phyloP scores from a whole-genome alignment of 805 yeast genomes.

The Ogataea corticis region DNA sequence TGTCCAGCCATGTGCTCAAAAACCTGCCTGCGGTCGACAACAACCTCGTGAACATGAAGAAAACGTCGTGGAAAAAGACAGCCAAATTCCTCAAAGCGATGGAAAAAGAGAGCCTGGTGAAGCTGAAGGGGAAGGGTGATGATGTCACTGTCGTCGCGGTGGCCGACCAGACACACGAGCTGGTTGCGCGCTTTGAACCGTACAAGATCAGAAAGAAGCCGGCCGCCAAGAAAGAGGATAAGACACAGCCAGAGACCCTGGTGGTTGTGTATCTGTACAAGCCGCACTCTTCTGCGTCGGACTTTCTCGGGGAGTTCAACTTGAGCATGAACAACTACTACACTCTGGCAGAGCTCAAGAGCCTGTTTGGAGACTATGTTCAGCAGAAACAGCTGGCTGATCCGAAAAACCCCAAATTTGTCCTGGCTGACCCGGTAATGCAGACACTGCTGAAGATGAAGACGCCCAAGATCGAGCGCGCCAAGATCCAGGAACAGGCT shows the following conservation, averaged over 20 bases:
- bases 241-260: conserved; percentile 19
- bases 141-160: conserved; percentile 60
- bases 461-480: conserved; percentile 36
- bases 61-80: conserved; percentile 87
- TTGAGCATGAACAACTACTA: conserved; percentile 43
- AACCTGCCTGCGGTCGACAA: conserved; percentile 72
- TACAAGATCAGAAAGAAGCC: conserved; percentile 45
- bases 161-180: conserved; percentile 47
- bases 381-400: conserved; percentile 50
- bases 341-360: conserved; percentile 54
- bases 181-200: conserved; percentile 61
- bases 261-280: conserved; percentile 48
- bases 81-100: conserved; percentile 82
- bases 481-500: conserved; percentile 45
- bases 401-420: conserved; percentile 49
- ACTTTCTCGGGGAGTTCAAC: conserved; percentile 46
- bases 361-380: conserved; percentile 57
- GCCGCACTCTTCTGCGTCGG: conserved; percentile 52
- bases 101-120: conserved; percentile 72
- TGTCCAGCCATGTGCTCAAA: conserved; percentile 65
- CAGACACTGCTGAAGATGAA: conserved; percentile 26
- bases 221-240: conserved; percentile 7
- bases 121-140: conserved; percentile 82
- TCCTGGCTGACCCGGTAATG: conserved; percentile 52
- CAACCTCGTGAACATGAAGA: conserved; percentile 60